Conservation (phyloP, 441 rosid genomes). For the Erodium trifolium region DNA sequence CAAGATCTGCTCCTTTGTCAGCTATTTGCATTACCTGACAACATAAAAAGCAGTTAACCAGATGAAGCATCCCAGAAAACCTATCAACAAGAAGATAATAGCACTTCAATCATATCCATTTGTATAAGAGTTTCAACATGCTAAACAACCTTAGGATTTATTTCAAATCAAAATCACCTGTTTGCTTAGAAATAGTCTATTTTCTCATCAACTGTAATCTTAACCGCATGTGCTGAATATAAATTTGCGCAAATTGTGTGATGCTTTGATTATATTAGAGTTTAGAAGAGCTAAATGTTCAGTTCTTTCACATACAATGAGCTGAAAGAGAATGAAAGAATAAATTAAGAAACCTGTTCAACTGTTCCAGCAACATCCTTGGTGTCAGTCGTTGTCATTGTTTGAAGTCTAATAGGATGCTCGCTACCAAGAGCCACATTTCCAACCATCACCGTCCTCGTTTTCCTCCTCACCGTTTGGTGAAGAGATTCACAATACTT, state of each 20-base stretch:
- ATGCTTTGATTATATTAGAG: not conserved
- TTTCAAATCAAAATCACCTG: not conserved
- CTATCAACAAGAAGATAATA: constrained; percentile 6
- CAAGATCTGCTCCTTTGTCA: constrained; percentile 84
- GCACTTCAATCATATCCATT: not conserved
- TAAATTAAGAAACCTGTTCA: constrained; percentile 52
- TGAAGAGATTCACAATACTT: constrained; percentile 81
- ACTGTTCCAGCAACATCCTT: constrained; percentile 83
- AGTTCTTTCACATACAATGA: not conserved
- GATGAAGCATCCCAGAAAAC: constrained; percentile 8
- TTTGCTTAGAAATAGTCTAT: not conserved
- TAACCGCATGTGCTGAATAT: not conserved
- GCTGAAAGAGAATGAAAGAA: constrained; percentile 3
- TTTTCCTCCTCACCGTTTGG: constrained; percentile 84
- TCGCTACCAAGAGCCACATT: constrained; percentile 85
- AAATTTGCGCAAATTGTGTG: not conserved
- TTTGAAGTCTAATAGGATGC: constrained; percentile 88
- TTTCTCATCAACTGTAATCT: not conserved
- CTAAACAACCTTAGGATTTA: not conserved
- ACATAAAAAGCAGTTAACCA: constrained; percentile 13
- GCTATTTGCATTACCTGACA: constrained; percentile 87
- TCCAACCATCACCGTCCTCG: constrained; percentile 89
- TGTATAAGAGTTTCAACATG: not conserved
- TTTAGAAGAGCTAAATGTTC: not conserved
- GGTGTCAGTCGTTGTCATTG: constrained; percentile 90